A percentile compares a stretch with the other conserved stretches of the same genome.
Evolutionary conservation across 306 rosid species (phyloP).

Genomic region (Trifolium repens): DNA sequence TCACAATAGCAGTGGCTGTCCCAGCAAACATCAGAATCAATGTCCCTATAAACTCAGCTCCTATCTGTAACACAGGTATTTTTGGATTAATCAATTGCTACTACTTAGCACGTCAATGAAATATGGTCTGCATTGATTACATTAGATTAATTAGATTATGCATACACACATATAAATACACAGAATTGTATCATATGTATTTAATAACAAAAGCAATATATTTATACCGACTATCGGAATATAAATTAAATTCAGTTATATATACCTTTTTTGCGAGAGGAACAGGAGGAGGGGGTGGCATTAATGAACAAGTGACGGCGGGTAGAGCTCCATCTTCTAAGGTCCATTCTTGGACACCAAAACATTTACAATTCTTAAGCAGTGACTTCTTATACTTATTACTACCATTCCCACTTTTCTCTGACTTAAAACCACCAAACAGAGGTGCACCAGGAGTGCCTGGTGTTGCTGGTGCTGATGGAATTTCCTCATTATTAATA

Average conservation of each 20-base stretch:
- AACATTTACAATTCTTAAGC: slow-evolving; percentile 64
- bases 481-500: slow-evolving; percentile 55
- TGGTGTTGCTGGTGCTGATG: slow-evolving; percentile 76
- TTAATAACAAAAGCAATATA: not conserved
- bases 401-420: slow-evolving; percentile 42
- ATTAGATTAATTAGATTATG: not conserved
- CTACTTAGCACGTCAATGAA: not conserved
- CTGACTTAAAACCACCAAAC: slow-evolving; percentile 64
- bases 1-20: slow-evolving; percentile 79
- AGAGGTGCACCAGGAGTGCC: slow-evolving; percentile 81
- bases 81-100: not conserved
- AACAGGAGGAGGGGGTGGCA: slow-evolving; percentile 70
- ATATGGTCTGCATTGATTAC: not conserved
- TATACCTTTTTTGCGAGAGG: slow-evolving; percentile 76
- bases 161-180: not conserved
- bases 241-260: not conserved
- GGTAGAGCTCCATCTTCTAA: slow-evolving; percentile 74
- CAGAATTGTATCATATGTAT: not conserved
- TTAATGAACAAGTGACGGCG: slow-evolving; percentile 57
- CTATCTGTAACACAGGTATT: slow-evolving; percentile 56
- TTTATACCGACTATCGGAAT: not conserved
- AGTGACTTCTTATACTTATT: slow-evolving; percentile 59
- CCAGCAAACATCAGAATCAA: slow-evolving; percentile 70
- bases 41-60: slow-evolving; percentile 93
- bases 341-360: slow-evolving; percentile 59